phyloP scores from a whole-genome alignment of 257 asterid species.

The Fraxinus americana region DNA sequence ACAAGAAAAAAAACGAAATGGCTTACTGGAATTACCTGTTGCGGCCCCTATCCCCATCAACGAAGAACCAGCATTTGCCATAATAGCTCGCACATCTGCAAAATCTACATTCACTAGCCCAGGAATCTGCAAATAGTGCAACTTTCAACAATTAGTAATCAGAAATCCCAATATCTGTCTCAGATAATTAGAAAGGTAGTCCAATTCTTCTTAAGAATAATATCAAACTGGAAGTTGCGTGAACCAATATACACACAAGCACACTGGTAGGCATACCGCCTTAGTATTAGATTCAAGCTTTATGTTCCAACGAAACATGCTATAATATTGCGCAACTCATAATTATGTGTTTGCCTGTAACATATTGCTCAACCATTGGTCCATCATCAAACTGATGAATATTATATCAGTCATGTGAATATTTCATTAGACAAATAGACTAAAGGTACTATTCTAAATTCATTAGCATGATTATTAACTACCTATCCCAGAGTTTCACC shows the following conservation, averaged over 20 bases:
- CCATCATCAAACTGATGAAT: constrained; percentile 7
- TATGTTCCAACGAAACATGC: neutral
- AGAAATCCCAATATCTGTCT: constrained; percentile 8
- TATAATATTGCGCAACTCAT: neutral
- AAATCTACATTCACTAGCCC: constrained; percentile 97
- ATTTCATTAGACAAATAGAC: neutral
- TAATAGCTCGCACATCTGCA: constrained; percentile 98
- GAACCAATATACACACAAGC: neutral
- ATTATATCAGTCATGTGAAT: neutral
- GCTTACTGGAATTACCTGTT: constrained; percentile 59
- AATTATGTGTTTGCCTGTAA: neutral
- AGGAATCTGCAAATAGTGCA: constrained; percentile 70
- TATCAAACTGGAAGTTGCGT: neutral
- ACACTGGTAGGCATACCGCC: neutral
- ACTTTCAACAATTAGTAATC: constrained; percentile 1
- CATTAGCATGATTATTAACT: neutral
- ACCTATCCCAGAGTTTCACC: neutral
- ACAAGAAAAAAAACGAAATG: neutral
- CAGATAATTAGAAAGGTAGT: neutral
- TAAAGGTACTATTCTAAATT: neutral
- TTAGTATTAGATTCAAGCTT: neutral
- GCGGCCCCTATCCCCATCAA: constrained; percentile 97
- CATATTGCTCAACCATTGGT: neutral
- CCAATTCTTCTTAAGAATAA: constrained; percentile 7
- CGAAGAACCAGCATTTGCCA: constrained; percentile 97